phyloP scores from a whole-genome alignment of 179 eudicot genomes.

The Silene noctiflora region DNA sequence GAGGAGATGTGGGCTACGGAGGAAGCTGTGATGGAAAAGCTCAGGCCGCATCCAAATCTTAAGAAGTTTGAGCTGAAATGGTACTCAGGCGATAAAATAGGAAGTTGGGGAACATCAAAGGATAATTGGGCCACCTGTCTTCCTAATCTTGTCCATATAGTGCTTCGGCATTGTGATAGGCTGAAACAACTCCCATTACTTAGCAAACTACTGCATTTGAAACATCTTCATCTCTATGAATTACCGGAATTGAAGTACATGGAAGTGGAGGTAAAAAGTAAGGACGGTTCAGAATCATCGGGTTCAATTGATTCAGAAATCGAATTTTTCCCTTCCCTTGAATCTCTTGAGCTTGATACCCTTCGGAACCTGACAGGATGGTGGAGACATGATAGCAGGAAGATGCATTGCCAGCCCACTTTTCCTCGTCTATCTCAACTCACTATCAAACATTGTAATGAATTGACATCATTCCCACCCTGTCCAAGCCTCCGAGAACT shows the following conservation, averaged over 20 bases:
- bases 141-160: slow-evolving; percentile 12
- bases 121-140: slow-evolving; percentile 5
- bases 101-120: slow-evolving; percentile 3
- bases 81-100: not conserved
- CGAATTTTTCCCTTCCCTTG: slow-evolving; percentile 9
- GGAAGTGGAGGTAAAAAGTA: slow-evolving; percentile 16
- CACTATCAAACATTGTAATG: not conserved
- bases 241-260: slow-evolving; percentile 18
- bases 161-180: not conserved
- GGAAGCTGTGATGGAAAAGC: slow-evolving; percentile 7
- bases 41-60: slow-evolving; percentile 7
- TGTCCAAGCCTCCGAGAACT: slow-evolving; percentile 9
- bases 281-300: not conserved
- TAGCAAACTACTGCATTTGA: slow-evolving; percentile 15
- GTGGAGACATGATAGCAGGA: not conserved
- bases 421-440: slow-evolving; percentile 19
- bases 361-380: not conserved
- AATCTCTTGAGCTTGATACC: not conserved
- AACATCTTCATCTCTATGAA: not conserved
- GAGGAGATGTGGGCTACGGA: not conserved
- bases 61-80: not conserved
- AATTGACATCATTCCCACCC: slow-evolving; percentile 12
- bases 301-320: not conserved
- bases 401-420: not conserved
- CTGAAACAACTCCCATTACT: slow-evolving; percentile 17